These are phyloP conservation scores for Penicillium sp. DNA, from an alignment of 2,329 filamentous ascomycete species.

Conservation along the genomic window DNA sequence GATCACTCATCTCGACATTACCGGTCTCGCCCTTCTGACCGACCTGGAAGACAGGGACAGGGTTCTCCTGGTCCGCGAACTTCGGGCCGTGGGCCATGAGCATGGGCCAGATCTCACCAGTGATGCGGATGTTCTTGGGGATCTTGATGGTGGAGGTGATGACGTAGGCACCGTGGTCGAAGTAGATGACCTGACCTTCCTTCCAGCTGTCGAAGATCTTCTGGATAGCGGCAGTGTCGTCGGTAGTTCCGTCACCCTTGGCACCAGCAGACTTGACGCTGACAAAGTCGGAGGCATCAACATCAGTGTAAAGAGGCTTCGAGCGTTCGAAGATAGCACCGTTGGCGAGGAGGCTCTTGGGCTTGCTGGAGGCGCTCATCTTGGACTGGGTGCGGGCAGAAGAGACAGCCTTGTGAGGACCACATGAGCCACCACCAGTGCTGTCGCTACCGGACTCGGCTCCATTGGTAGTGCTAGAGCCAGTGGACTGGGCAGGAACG, in stretches of 20 bases:
- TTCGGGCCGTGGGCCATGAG: constrained; percentile 77
- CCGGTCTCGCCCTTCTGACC: constrained; percentile 76
- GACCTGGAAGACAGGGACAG: constrained; percentile 81
- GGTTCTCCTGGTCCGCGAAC: constrained; percentile 75
- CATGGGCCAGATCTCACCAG: constrained; percentile 87
- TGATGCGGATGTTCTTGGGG: constrained; percentile 78
- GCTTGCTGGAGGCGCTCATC: constrained; percentile 61
- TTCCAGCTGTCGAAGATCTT: constrained; percentile 69
- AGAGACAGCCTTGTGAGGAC: constrained; percentile 34
- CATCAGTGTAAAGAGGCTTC: constrained; percentile 82
- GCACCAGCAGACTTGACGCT: constrained; percentile 82
- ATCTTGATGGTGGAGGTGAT: constrained; percentile 62
- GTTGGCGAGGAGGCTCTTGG: constrained; percentile 62
- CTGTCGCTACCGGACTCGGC: constrained; percentile 13
- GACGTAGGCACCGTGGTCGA: constrained; percentile 65
- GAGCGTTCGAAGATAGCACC: constrained; percentile 78
- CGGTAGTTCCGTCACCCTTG: constrained; percentile 81
- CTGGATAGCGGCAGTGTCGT: constrained; percentile 86
- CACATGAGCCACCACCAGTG: constrained; percentile 17
- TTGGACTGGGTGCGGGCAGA: constrained; percentile 59
- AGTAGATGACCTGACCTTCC: constrained; percentile 62
- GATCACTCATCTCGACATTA: constrained; percentile 81
- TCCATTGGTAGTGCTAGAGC: constrained; percentile 7
- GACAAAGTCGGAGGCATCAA: constrained; percentile 70
- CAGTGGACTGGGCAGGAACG: constrained; percentile 8